Evolutionary conservation across 345 rosid species (phyloP), one percentile per base, ranked within the genome.

Genomic region (Nephelium lappaceum): DNA sequence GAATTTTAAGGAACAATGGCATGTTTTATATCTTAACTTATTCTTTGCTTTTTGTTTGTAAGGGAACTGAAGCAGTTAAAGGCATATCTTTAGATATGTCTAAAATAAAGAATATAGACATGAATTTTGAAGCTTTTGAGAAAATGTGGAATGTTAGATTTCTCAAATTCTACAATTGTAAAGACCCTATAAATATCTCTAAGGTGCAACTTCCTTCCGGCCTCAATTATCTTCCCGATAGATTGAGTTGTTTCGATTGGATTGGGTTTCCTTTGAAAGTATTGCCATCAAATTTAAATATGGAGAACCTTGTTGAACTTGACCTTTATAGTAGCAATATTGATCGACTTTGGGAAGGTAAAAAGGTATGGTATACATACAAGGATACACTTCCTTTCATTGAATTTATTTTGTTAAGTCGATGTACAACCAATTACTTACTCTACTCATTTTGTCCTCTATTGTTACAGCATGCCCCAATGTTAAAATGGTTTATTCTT

Each of bases 71-170:
- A 42, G 0, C 27, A 16, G 14, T 78, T n/a, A 36, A 43, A 71
- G 71, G 64, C 25, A 78, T 71, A 25, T 16, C 43, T 49, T 9
- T 81, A 27, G 23, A 81, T 66, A 72, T 67, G 71, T 72, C 69
- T 14, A 21, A 77, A 72, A 77, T 73, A 41, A 43, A 18, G 60
- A 63, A 25, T 36, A 11, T 81, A 6, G 23, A 61, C 5, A 16
- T 81, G 49, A 49, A 31, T 66, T 23, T 63, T 0, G 12, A 23
- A 19, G 73, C 69, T 1, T 77, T 81, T 42, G 38, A 6, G 38
- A 71, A 67, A n/a, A 49, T 66, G 77, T 18, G 18, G 11, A 76
- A 72, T 41, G 69, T 81, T 21, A 41, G 65, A 69, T 55, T 81
- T 19, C 80, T 77, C 18, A 21, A 58, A 21, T 58, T 58, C 63